A percentile compares a stretch with the other conserved stretches of the same genome.
Conservation (phyloP, 2,329 filamentous ascomycete species). For the Pseudogymnoascus sp. region DNA sequence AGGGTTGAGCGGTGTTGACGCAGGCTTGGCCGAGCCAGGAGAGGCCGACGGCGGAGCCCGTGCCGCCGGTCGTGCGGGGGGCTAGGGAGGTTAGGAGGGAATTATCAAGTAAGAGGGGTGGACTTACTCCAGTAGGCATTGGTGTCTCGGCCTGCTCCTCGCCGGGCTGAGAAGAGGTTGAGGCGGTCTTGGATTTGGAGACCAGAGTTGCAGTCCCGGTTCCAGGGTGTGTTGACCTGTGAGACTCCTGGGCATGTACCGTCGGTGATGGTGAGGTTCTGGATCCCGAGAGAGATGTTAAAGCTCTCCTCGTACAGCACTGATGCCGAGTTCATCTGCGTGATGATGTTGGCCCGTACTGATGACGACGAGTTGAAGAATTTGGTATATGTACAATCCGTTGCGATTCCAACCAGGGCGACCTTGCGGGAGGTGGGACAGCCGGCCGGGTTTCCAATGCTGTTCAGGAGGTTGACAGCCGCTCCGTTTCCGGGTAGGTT, state of each 20-base stretch:
- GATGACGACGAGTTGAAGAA: constrained; percentile 60
- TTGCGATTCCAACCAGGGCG: constrained; percentile 83
- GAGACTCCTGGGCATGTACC: constrained; percentile 66
- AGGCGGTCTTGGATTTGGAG: constrained; percentile 68
- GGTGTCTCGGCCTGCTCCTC: constrained; percentile 65
- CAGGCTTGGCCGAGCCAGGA: constrained; percentile 92
- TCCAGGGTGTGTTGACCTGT: constrained; percentile 70
- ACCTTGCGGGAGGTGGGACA: constrained; percentile 89
- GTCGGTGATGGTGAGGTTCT: constrained; percentile 75
- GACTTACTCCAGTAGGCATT: constrained; percentile 94
- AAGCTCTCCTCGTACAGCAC: constrained; percentile 84
- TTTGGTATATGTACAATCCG: constrained; percentile 81
- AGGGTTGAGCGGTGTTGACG: constrained; percentile 48
- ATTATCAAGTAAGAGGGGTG: constrained; percentile 34
- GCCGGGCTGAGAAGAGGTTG: constrained; percentile 84
- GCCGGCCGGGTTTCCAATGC: constrained; percentile 75
- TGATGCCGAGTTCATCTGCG: constrained; percentile 79
- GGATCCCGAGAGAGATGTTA: constrained; percentile 87
- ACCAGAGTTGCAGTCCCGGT: constrained; percentile 61
- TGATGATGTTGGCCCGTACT: constrained; percentile 71
- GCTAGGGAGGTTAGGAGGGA: constrained; percentile 54
- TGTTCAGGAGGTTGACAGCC: constrained; percentile 68
- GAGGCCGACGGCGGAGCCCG: constrained; percentile 77
- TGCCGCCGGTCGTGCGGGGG: constrained; percentile 64
- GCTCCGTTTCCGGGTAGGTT: constrained; percentile 68